Percentiles rank a stretch among this genome's conserved stretches.
Conservation (phyloP, 306 rosid species). For the Cucurbita moschata region DNA sequence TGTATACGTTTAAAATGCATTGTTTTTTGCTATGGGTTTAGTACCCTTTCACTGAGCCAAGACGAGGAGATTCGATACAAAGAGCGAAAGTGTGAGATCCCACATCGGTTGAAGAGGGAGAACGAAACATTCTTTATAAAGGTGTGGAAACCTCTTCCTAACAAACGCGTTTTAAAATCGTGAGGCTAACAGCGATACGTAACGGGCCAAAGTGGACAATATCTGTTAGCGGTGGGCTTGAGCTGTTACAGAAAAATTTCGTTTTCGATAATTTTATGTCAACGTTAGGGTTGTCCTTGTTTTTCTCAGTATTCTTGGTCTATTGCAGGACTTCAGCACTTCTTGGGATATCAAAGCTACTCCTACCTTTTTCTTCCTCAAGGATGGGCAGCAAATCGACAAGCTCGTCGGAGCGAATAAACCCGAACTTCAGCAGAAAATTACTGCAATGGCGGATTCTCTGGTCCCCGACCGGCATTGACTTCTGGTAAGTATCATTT, state of each 20-base stretch:
- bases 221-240: too few relatives aligned
- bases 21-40: not conserved
- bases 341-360: slow-evolving; percentile 98
- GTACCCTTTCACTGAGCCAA: too few relatives aligned
- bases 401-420: slow-evolving; percentile 98
- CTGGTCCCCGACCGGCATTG: slow-evolving; percentile 11
- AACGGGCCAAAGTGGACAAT: too few relatives aligned
- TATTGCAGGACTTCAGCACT: slow-evolving; percentile 76
- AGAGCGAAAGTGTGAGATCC: too few relatives aligned
- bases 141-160: too few relatives aligned
- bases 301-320: not conserved
- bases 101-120: too few relatives aligned
- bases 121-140: too few relatives aligned
- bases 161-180: too few relatives aligned
- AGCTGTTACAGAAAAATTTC: too few relatives aligned
- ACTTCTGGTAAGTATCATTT: slow-evolving; percentile 5
- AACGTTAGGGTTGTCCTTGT: not conserved
- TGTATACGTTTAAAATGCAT: not conserved
- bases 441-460: slow-evolving; percentile 42
- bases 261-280: not conserved
- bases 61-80: too few relatives aligned
- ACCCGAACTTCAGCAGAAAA: slow-evolving; percentile 72
- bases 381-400: slow-evolving; percentile 70
- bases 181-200: too few relatives aligned
- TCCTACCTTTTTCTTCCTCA: slow-evolving; percentile 91